Evolutionary conservation across 2,329 filamentous ascomycete species (phyloP).

Genomic region (Fusarium caatingaense): DNA sequence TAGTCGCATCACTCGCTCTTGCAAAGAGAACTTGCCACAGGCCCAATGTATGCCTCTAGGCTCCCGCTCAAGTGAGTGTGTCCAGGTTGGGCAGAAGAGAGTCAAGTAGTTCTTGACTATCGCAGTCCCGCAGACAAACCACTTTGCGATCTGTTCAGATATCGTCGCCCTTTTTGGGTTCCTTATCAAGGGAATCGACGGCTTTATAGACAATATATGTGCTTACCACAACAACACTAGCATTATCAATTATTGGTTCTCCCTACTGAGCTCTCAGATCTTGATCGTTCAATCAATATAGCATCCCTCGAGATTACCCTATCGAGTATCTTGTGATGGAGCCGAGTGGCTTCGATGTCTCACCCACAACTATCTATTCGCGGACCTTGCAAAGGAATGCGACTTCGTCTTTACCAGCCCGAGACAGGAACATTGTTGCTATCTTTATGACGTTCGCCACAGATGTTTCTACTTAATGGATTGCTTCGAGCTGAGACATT

Average conservation of each 20-base stretch:
- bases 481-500: slow-evolving; percentile 46
- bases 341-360: slow-evolving; percentile 43
- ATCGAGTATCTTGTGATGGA: background rate
- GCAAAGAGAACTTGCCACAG: background rate
- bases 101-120: slow-evolving; percentile 1
- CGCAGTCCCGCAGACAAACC: background rate
- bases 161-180: background rate
- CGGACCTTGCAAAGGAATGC: slow-evolving; percentile 46
- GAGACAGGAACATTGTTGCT: slow-evolving; percentile 12
- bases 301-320: slow-evolving; percentile 2
- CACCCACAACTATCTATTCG: slow-evolving; percentile 19
- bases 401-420: slow-evolving; percentile 32
- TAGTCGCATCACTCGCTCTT: slow-evolving; percentile 4
- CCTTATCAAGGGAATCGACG: background rate
- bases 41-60: slow-evolving; percentile 15
- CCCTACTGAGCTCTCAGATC: slow-evolving; percentile 11
- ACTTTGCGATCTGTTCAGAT: background rate
- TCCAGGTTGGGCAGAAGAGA: background rate
- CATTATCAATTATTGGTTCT: slow-evolving; percentile 25
- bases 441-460: slow-evolving; percentile 32
- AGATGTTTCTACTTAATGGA: slow-evolving; percentile 9
- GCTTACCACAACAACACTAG: slow-evolving; percentile 2
- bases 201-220: slow-evolving; percentile 21
- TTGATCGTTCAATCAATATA: slow-evolving; percentile 11
- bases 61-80: slow-evolving; percentile 15